Base-by-base conservation (phyloP, 2,329 filamentous ascomycete genomes). In the Nemania abortiva region DNA sequence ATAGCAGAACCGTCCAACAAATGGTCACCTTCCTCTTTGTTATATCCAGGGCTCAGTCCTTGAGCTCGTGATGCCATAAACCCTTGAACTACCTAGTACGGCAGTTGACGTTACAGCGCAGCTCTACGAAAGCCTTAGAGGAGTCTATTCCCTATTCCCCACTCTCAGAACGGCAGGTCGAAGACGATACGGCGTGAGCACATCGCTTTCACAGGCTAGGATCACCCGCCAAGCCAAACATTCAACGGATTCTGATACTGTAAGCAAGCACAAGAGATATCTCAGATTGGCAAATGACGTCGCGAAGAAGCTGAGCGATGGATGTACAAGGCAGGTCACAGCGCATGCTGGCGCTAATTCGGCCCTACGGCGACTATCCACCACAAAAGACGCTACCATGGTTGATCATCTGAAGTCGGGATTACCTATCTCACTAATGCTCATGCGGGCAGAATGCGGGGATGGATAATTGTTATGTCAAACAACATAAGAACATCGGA, bases 301-400 rank as follows among this genome's bases (percentile, higher is more conserved):
- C 47, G 60, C 59, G 9, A 20, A 37, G 11, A 45, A 56, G 50
- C 57, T 15, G 52, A 52, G 59, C 54, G 22, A 56, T 59, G 52
- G 49, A 63, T 66, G 58, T 49, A 63, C 39, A 60, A 24, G 67
- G 67, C 67, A 69, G 67, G 67, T 69, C 59, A 34, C 49, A 60
- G 24, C 50, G 13, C 47, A 34, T 37, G 57, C 63, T 34, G 54
- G 63, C 59, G 63, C 65, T 24, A 63, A 69, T 58, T 69, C 66
- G 66, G 66, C 13, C 66, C 63, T 69, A 69, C 57, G 63, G 39
- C n/a, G 31, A 59, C 34, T 27, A 39, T 27, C 27, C 63, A 24
- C 67, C 63, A 50, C 5, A 63, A 69, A 45, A 24, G 22, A 63
- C 34, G 13, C 27, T 37, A 6, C 10, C 27, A 39, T 34, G 45